Evolutionary conservation across 371 early-diverging fungal species (phyloP), one percentile per base, ranked within the genome.

Genomic region (Actinomucor elegans): DNA sequence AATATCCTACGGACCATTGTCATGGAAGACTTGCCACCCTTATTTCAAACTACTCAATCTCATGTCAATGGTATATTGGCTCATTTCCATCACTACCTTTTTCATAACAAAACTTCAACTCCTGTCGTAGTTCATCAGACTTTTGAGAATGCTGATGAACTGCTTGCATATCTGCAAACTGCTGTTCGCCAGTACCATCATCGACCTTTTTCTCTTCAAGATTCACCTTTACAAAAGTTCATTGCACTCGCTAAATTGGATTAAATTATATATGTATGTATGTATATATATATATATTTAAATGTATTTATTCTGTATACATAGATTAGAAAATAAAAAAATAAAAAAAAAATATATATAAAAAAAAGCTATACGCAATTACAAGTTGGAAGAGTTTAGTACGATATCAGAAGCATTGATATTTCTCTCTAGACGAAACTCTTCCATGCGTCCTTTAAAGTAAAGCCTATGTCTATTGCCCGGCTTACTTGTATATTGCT

Each of bases 391-490:
- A 15, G 28, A 21, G 7, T 53, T 31, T 14, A 24, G 23, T n/a
- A 57, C 21, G 15, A 57, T 44, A 24, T 63, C 52, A 14, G 64
- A 37, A 18, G 64, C 58, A 47, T 63, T 31, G 8, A 71, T 48
- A 41, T 71, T 71, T 36, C 52, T 65, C 33, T 57, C 66, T 26
- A 68, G 9, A n/a, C 28, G 32, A 37, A 59, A 66, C 14, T 66
- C 40, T 34, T 63, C 48, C 73, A 69, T 63, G 27, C 40, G 32
- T 10, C 62, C 69, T n/a, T 57, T 59, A 15, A 71, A 55, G 57
- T 71, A 74, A 20, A 74, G 34, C 4, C 75, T 48, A 59, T 74
- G 75, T 46, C 64, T 62, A 29, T 71, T 57, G 14, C 66, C 66
- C 0, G 56, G 29, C 42, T 50, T 35, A 5, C 59, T 52, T 6